A percentile compares a stretch with the other conserved stretches of the same genome.
These are phyloP conservation scores for Phlebiopsis gigantea DNA, from an alignment of 768 basidiomycete species.

Conservation along the genomic window DNA sequence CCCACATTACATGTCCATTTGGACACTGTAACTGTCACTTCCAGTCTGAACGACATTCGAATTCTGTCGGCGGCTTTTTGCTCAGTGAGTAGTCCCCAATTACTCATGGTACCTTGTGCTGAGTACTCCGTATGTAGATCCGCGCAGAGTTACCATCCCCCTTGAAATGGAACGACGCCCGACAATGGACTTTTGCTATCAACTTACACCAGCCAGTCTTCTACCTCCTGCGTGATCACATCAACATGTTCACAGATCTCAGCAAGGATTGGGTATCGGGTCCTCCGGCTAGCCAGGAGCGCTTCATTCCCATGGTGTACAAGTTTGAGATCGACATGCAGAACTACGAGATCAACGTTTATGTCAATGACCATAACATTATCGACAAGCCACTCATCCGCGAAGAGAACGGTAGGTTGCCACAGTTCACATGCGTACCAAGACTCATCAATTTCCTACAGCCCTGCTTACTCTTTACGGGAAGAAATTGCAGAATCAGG, in stretches of 20 bases:
- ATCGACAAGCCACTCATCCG: slow-evolving; percentile 79
- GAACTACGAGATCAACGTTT: slow-evolving; percentile 74
- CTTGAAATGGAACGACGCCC: slow-evolving; percentile 72
- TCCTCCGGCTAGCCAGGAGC: slow-evolving; percentile 71
- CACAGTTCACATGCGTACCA: slow-evolving; percentile 3
- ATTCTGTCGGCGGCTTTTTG: slow-evolving; percentile 75
- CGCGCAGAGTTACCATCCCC: slow-evolving; percentile 76
- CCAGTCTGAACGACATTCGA: slow-evolving; percentile 84
- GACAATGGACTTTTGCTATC: slow-evolving; percentile 76
- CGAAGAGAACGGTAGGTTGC: slow-evolving; percentile 75
- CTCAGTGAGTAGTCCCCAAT: slow-evolving; percentile 61
- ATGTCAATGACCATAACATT: slow-evolving; percentile 95
- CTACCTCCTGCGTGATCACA: slow-evolving; percentile 84
- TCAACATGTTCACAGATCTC: slow-evolving; percentile 93
- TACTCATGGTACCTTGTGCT: no score
- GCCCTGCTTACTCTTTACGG: slow-evolving; percentile 73
- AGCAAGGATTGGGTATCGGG: slow-evolving; percentile 88
- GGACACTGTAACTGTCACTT: slow-evolving; percentile 69
- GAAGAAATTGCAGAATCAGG: slow-evolving; percentile 41
- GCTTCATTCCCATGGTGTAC: slow-evolving; percentile 84
- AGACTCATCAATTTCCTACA: slow-evolving; percentile 24
- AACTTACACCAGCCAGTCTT: slow-evolving; percentile 67
- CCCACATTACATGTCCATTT: slow-evolving; percentile 78
- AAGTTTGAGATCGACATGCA: slow-evolving; percentile 61
- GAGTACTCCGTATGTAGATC: slow-evolving; percentile 35